Evolutionary conservation across 169 alveolate genomes (phyloP).

Genomic region (Cryptosporidium ubiquitum): DNA sequence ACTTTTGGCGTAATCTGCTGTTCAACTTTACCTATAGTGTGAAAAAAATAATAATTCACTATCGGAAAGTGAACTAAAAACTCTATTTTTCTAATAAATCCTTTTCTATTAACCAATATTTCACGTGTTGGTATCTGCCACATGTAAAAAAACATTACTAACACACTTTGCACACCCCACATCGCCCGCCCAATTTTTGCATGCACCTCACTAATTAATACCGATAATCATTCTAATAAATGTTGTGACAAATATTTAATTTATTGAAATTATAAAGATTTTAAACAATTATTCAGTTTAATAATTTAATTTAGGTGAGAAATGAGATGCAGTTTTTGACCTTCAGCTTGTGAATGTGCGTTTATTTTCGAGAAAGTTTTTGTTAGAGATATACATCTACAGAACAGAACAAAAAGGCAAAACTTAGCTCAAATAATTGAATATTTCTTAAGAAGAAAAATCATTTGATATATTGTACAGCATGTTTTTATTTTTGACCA

Average conservation of each 20-base stretch:
- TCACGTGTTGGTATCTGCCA: constrained; percentile 74
- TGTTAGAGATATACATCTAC: background rate
- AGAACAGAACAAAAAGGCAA: background rate
- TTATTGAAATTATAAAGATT: background rate
- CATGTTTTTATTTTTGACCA: background rate
- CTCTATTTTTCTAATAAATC: constrained; percentile 8
- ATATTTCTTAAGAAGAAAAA: background rate
- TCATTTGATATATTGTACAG: background rate
- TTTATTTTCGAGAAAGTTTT: background rate
- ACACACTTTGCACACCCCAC: constrained; percentile 75
- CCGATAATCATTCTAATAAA: background rate
- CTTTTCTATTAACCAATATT: constrained; percentile 37
- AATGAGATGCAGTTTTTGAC: background rate
- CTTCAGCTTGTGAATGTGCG: background rate
- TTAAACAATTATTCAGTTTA: background rate
- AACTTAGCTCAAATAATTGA: background rate
- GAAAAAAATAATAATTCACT: background rate
- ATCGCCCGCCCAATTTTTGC: constrained; percentile 33
- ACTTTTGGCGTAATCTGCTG: background rate
- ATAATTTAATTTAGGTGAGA: background rate
- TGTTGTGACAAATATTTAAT: background rate
- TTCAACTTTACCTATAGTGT: background rate
- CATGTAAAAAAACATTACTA: constrained; percentile 64
- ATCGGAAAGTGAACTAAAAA: background rate
- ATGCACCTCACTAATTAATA: constrained; percentile 34